Conservation (phyloP, 2,329 filamentous ascomycete genomes). For the Beauveria medogensis region DNA sequence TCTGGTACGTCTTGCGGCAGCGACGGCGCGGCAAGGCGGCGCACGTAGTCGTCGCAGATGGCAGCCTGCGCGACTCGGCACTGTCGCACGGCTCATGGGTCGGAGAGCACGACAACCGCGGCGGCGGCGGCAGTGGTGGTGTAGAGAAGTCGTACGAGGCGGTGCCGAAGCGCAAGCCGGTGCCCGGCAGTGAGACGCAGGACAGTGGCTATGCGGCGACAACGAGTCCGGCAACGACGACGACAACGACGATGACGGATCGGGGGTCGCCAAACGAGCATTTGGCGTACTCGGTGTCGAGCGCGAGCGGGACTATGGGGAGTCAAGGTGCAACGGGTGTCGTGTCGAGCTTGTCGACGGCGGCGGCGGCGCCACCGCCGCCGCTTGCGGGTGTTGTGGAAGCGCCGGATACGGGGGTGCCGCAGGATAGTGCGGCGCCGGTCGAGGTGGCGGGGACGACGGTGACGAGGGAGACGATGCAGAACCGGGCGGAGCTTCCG, state of each 20-base stretch:
- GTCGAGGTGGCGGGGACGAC: conserved; percentile 4
- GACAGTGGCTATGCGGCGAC: neutral
- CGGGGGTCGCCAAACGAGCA: neutral
- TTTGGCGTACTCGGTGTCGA: conserved; percentile 2
- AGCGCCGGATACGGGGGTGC: neutral
- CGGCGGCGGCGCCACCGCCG: neutral
- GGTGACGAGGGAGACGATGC: conserved; percentile 4
- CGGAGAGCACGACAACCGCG: neutral
- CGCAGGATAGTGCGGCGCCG: neutral
- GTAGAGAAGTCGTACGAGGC: neutral
- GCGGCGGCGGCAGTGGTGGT: neutral
- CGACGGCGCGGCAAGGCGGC: neutral
- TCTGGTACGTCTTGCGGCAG: neutral
- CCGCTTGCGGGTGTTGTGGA: neutral
- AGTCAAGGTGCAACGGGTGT: neutral
- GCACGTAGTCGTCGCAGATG: neutral
- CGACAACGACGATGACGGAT: neutral
- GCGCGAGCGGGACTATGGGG: neutral
- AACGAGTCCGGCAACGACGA: neutral
- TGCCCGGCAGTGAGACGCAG: neutral
- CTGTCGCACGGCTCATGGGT: neutral
- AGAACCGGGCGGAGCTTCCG: neutral
- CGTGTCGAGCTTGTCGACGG: neutral
- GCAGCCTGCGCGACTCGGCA: neutral
- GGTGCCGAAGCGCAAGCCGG: neutral